A percentile compares a stretch with the other conserved stretches of the same genome.
Evolutionary conservation across 2,329 filamentous ascomycete species (phyloP).

Genomic region (Penicillium brasilianum): DNA sequence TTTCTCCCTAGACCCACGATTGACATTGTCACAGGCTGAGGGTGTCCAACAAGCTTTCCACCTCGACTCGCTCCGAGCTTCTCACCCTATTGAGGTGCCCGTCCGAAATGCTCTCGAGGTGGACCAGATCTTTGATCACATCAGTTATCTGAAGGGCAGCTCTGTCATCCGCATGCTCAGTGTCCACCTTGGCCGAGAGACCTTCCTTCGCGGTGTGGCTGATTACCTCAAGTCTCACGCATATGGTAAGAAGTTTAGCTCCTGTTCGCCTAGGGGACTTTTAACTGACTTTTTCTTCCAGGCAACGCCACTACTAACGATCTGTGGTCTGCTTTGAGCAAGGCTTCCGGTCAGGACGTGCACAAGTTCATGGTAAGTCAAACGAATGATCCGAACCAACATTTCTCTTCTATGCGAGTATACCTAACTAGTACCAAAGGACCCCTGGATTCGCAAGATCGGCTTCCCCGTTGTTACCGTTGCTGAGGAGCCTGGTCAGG

Average conservation of each 20-base stretch:
- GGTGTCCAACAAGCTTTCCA: slow-evolving; percentile 89
- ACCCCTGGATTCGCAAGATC: slow-evolving; percentile 93
- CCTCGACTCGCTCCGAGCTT: slow-evolving; percentile 86
- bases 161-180: slow-evolving; percentile 97
- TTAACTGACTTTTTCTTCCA: slow-evolving; percentile 19
- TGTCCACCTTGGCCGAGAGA: slow-evolving; percentile 82
- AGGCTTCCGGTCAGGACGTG: slow-evolving; percentile 87
- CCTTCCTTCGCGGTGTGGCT: slow-evolving; percentile 87
- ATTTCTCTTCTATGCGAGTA: not conserved
- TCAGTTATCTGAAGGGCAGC: slow-evolving; percentile 95
- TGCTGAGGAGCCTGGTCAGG: slow-evolving; percentile 79
- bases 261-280: not conserved
- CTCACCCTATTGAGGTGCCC: slow-evolving; percentile 94
- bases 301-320: slow-evolving; percentile 86
- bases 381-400: not conserved
- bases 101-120: slow-evolving; percentile 93
- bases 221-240: slow-evolving; percentile 87
- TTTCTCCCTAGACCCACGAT: slow-evolving; percentile 39
- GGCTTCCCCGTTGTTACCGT: slow-evolving; percentile 91
- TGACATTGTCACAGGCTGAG: slow-evolving; percentile 68
- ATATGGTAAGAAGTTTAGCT: slow-evolving; percentile 62
- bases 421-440: slow-evolving; percentile 41
- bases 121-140: slow-evolving; percentile 96
- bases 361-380: slow-evolving; percentile 74
- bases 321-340: slow-evolving; percentile 84